These are phyloP conservation scores for Xerophyta viscosa DNA, from an alignment of 106 monocot species.

Conservation along the genomic window DNA sequence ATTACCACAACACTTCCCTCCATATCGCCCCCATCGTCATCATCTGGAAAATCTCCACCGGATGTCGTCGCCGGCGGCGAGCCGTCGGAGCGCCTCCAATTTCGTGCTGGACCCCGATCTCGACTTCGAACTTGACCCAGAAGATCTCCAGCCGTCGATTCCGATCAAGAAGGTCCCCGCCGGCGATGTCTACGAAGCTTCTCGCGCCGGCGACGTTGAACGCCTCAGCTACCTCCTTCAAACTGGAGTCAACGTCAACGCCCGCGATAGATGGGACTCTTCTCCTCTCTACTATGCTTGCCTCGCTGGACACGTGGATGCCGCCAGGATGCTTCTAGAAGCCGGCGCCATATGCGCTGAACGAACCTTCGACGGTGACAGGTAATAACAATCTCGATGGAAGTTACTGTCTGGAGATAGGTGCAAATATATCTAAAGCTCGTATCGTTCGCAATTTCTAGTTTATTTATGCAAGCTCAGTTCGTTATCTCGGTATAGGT, in stretches of 20 bases:
- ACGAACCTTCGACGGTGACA: slow-evolving; percentile 39
- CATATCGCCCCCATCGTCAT: too few species aligned
- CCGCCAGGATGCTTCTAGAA: slow-evolving; percentile 26
- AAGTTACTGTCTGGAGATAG: background rate
- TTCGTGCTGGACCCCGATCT: too few species aligned
- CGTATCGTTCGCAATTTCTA: too few species aligned
- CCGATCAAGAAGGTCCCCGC: slow-evolving; percentile 89
- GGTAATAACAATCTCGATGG: background rate
- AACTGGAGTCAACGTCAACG: slow-evolving; percentile 75
- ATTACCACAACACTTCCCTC: too few species aligned
- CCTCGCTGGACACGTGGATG: slow-evolving; percentile 36
- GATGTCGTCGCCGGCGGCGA: too few species aligned
- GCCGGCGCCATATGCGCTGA: slow-evolving; percentile 38
- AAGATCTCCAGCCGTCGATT: slow-evolving; percentile 44
- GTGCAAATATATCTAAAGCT: too few species aligned
- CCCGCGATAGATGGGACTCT: slow-evolving; percentile 81
- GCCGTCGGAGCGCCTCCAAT: too few species aligned
- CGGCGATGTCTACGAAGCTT: slow-evolving; percentile 85
- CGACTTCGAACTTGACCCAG: slow-evolving; percentile 63
- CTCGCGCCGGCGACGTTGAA: slow-evolving; percentile 78
- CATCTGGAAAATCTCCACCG: too few species aligned
- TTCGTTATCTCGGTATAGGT: too few species aligned
- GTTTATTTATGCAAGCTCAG: too few species aligned
- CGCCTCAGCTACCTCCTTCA: slow-evolving; percentile 58
- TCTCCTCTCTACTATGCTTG: slow-evolving; percentile 92